phyloP scores from a whole-genome alignment of 768 basidiomycete genomes.

The Calocybe cyanea region DNA sequence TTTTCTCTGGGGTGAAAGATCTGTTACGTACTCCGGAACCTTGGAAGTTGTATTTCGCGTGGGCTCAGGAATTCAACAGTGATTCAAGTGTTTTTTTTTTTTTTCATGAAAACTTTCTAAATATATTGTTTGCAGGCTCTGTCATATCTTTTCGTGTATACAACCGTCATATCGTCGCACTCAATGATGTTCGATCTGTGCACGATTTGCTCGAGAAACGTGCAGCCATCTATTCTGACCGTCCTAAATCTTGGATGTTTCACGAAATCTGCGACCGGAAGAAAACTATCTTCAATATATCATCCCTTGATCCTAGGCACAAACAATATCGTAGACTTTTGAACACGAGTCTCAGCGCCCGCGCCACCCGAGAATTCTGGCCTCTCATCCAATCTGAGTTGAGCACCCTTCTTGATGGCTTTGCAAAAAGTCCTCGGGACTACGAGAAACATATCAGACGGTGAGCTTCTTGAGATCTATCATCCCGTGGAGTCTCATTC shows the following conservation, averaged over 20 bases:
- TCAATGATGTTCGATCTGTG: conserved; percentile 43
- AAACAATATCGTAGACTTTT: conserved; percentile 38
- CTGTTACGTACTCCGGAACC: conserved; percentile 19
- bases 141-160: conserved; percentile 45
- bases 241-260: conserved; percentile 44
- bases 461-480: conserved; percentile 16
- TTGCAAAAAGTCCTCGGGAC: conserved; percentile 26
- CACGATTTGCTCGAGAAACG: conserved; percentile 49
- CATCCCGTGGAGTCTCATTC: neutral
- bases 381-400: conserved; percentile 33
- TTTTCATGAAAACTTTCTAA: neutral
- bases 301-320: conserved; percentile 33
- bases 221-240: conserved; percentile 51
- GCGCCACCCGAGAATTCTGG: conserved; percentile 31
- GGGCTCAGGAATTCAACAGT: conserved; percentile 22
- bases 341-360: conserved; percentile 31
- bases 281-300: conserved; percentile 40
- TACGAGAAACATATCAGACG: conserved; percentile 35
- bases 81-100: neutral
- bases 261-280: conserved; percentile 39
- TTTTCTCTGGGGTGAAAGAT: conserved; percentile 21
- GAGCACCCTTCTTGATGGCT: conserved; percentile 27
- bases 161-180: conserved; percentile 42
- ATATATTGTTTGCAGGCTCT: conserved; percentile 25
- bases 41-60: conserved; percentile 25